Evolutionary conservation across 2,329 filamentous ascomycete genomes (phyloP).

Genomic region (Colletotrichum camelliae): DNA sequence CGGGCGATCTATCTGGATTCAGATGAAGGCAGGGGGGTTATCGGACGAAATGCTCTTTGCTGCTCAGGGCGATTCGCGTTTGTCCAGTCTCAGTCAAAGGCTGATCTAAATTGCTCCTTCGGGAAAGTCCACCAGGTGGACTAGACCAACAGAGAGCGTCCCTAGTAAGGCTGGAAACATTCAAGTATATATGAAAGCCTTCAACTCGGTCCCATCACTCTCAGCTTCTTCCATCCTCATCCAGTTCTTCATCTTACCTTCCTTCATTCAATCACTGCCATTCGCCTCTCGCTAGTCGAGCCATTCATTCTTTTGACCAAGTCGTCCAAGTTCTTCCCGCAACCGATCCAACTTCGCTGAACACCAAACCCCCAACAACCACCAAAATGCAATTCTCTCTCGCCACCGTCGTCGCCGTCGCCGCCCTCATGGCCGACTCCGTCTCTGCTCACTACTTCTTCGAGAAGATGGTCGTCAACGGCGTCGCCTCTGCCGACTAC

Average conservation of each 20-base stretch:
- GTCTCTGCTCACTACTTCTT: too few species aligned
- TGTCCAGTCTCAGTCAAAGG: not conserved
- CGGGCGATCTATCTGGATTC: not conserved
- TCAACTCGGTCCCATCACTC: not conserved
- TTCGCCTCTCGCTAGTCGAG: not conserved
- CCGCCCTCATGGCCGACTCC: not conserved
- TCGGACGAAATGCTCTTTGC: not conserved
- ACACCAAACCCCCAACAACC: accelerated
- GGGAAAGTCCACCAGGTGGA: not conserved
- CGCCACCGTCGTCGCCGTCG: not conserved
- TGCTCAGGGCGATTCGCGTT: not conserved
- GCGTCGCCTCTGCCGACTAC: too few species aligned
- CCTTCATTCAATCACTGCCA: not conserved
- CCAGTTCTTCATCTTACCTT: not conserved
- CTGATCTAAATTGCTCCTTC: not conserved
- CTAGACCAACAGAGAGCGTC: accelerated
- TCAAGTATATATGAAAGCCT: not conserved
- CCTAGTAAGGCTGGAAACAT: not conserved
- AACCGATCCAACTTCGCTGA: not conserved
- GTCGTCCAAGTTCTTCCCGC: not conserved
- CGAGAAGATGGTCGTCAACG: too few species aligned
- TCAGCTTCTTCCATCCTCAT: not conserved
- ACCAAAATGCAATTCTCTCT: not conserved
- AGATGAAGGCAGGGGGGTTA: accelerated
- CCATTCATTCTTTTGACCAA: not conserved